A percentile compares a stretch with the other conserved stretches of the same genome.
These are phyloP conservation scores for Exophiala xenobiotica DNA, from an alignment of 2,329 filamentous ascomycete genomes.

Conservation along the genomic window DNA sequence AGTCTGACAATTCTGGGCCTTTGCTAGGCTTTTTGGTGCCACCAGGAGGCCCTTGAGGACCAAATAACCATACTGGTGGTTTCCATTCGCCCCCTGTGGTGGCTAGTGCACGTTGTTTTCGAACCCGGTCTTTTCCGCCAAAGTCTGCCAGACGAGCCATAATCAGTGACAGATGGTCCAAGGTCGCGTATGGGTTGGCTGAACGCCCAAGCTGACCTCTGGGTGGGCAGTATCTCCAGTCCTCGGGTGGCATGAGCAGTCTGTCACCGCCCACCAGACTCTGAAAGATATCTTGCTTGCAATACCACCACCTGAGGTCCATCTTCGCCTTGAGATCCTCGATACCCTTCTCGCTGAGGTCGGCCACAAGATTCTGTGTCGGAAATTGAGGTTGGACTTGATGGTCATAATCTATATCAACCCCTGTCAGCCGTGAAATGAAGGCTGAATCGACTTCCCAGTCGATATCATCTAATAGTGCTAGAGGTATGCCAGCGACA, in stretches of 20 bases:
- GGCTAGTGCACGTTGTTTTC: constrained; percentile 71
- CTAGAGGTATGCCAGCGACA: constrained; percentile 39
- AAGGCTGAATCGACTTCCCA: constrained; percentile 56
- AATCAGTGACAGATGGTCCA: constrained; percentile 81
- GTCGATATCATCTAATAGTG: constrained; percentile 44
- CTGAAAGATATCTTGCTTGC: constrained; percentile 90
- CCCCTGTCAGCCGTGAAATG: constrained; percentile 59
- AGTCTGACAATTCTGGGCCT: neutral
- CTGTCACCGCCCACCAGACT: constrained; percentile 82
- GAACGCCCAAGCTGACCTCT: constrained; percentile 74
- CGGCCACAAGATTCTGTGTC: constrained; percentile 11
- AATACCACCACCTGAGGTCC: constrained; percentile 95
- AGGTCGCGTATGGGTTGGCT: constrained; percentile 81
- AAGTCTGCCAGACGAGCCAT: constrained; percentile 79
- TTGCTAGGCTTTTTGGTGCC: neutral
- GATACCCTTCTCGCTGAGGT: constrained; percentile 60
- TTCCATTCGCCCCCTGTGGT: constrained; percentile 58
- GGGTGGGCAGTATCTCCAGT: constrained; percentile 85
- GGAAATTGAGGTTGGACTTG: constrained; percentile 40
- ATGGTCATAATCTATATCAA: constrained; percentile 58
- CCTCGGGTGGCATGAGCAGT: constrained; percentile 77
- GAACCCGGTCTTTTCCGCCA: constrained; percentile 69
- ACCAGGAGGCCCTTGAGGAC: constrained; percentile 36
- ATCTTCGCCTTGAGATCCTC: constrained; percentile 76
- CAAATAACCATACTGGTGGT: constrained; percentile 36